Evolutionary conservation across 805 yeast species (phyloP), one percentile per base, ranked within the genome.

Genomic region (Candida boleticola): DNA sequence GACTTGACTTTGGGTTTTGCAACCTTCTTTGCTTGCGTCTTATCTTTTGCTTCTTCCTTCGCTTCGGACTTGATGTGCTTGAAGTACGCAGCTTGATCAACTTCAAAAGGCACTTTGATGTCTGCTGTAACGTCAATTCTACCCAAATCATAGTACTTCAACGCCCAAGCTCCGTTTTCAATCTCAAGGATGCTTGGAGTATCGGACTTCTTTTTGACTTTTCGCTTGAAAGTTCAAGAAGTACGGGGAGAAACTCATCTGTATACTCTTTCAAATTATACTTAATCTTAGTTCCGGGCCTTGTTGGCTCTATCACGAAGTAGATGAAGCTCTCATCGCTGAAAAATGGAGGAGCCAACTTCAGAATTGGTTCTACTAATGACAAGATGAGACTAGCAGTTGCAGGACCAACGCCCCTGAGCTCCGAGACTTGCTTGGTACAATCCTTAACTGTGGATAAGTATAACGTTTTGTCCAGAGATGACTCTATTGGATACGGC

Each of bases 391-490:
- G 57, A 33, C 76, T 69, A 2, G 71, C 75, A 4, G 77, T 74
- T 5, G 80, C 80, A 1, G 78, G 77, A 0, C 80, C 80, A 4
- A 74, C 76, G 0, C 79, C 80, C 35, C 57, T 57, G 30, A 74
- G 55, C 30, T 58, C 60, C 44, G 73, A 65, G 3, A 67, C 39
- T 20, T 45, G 48, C 25, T 62, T 63, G 38, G 72, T 36, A 3
- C 69, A 41, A 9, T 45, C 42, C 36, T 56, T 60, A 5, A 66
- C 49, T 0, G 41, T 38, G 1, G 36, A 43, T 7, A 47, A 37
- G 46, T 62, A 69, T 5, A 42, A 41, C 19, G 41, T 26, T 23
- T 27, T 27, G 16, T 42, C 37, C 3, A 20, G 25, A 5, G 39
- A 16, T 5, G 16, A 16, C 16, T 16, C 4, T 9, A 17, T 14